Conservation (phyloP, 164 flowering plant species). For the Vitis rupestris region DNA sequence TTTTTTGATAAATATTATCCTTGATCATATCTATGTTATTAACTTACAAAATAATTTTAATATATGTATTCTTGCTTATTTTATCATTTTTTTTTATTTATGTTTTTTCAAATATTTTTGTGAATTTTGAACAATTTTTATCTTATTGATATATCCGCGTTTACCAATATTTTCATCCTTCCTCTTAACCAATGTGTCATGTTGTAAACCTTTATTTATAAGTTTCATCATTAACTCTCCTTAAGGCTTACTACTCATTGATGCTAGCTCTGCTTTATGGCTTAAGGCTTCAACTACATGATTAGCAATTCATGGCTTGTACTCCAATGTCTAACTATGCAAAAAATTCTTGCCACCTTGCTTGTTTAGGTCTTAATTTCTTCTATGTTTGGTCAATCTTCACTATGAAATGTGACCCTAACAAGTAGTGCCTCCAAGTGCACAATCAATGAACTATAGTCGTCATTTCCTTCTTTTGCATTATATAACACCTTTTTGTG, state of each 20-base stretch:
- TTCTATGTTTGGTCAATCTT: not conserved
- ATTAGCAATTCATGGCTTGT: not conserved
- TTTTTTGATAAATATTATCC: too few relatives aligned
- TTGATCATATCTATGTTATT: too few relatives aligned
- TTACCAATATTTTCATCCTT: too few relatives aligned
- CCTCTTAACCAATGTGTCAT: not conserved
- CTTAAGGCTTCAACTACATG: not conserved
- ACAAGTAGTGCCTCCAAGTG: slow-evolving; percentile 5
- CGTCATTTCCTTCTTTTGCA: not conserved
- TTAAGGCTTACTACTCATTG: not conserved
- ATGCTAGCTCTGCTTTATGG: not conserved
- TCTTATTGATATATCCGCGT: too few relatives aligned
- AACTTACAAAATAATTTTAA: too few relatives aligned
- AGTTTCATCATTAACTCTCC: not conserved
- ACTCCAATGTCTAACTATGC: not conserved
- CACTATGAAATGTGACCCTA: slow-evolving; percentile 3
- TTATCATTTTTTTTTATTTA: accelerated
- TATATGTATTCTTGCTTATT: too few relatives aligned
- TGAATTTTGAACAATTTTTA: too few relatives aligned
- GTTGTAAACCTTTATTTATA: not conserved
- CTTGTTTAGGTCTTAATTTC: slow-evolving; percentile 5
- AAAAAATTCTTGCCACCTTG: slow-evolving; percentile 7
- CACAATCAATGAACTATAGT: slow-evolving; percentile 4
- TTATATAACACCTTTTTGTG: not conserved
- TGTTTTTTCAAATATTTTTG: too few relatives aligned